A percentile compares a stretch with the other conserved stretches of the same genome.
Evolutionary conservation across 768 basidiomycete species (phyloP).

Genomic region (Boletus tomentosulus): DNA sequence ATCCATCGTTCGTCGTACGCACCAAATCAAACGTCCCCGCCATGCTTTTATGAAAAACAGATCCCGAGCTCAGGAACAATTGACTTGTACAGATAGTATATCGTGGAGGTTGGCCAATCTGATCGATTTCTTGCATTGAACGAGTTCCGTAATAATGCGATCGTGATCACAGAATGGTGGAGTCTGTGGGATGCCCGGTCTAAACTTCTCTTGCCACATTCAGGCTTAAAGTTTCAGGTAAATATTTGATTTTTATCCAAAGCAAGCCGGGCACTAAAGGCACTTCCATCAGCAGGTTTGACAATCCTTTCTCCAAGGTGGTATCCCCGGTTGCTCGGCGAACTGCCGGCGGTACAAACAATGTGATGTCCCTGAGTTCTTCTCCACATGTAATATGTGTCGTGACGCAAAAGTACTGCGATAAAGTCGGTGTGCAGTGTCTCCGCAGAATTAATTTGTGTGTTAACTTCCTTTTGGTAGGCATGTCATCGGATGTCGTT

Average conservation of each 20-base stretch:
- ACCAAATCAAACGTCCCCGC: not conserved
- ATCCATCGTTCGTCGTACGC: not conserved
- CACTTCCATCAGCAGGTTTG: conserved; percentile 13
- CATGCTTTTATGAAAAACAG: not conserved
- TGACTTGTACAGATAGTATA: not conserved
- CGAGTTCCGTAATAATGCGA: not conserved
- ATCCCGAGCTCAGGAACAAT: not conserved
- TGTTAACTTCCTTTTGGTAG: conserved; percentile 21
- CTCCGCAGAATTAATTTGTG: conserved; percentile 23
- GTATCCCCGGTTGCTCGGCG: conserved; percentile 11
- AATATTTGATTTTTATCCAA: conserved; percentile 3
- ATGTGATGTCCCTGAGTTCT: conserved; percentile 29
- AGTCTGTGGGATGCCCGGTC: not conserved
- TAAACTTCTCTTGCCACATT: not conserved
- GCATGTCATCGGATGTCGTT: conserved; percentile 15
- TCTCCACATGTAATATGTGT: conserved; percentile 29
- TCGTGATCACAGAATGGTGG: not conserved
- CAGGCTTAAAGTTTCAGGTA: conserved; percentile 17
- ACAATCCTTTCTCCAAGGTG: conserved; percentile 16
- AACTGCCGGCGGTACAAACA: conserved; percentile 19
- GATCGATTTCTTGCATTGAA: not conserved
- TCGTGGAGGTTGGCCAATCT: not conserved
- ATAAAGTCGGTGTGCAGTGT: conserved; percentile 25
- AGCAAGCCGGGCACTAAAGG: conserved; percentile 18
- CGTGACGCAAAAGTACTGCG: conserved; percentile 29